Base-by-base conservation (phyloP, 257 asterid genomes). In the Buddleja alternifolia region DNA sequence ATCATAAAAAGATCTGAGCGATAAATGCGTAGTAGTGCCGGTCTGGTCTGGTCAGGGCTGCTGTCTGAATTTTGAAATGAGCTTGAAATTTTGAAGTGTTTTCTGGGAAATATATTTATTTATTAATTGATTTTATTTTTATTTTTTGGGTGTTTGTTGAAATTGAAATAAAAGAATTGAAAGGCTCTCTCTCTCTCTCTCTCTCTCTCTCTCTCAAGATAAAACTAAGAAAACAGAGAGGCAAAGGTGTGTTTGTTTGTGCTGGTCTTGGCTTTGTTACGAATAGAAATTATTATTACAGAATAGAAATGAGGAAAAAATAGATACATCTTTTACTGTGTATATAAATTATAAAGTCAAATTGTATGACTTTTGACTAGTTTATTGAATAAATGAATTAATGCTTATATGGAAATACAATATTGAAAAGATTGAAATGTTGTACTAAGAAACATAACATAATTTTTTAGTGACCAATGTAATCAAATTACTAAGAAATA, bases 1-100 rank as follows among this genome's bases (percentile, higher is more conserved):
- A 77, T 70, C 78, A 70, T 24, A 39, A 60, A 71, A 75, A 78
- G 86, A 81, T 81, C 86, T 75, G 79, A 67, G 59, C 39, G 78
- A 53, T 72, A 44, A 68, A 73, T 72, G 79, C 78, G 78, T 57
- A 65, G 61, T 66, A 9, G 48, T 64, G 39, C 79, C 9, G 66
- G 53, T 59, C 29, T 47, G 34, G 65, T 72, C 65, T 54, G 67
- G 71, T 67, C 78, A 47, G 70, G 72, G 34, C 57, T 57, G 65
- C 21, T 60, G 69, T 69, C 80, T 34, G 25, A 51, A 50, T 48
- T 63, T 45, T 70, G 67, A 68, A 77, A 45, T 76, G 78, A 75
- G 66, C 74, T 60, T 72, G 47, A 69, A 67, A 47, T 59, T 55
- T 66, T 61, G 16, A 39, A 39, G 16, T 47, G 66, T 53, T 39